These are phyloP conservation scores for Psidium friedrichsthalianum DNA, from an alignment of 345 rosid species.

Conservation along the genomic window DNA sequence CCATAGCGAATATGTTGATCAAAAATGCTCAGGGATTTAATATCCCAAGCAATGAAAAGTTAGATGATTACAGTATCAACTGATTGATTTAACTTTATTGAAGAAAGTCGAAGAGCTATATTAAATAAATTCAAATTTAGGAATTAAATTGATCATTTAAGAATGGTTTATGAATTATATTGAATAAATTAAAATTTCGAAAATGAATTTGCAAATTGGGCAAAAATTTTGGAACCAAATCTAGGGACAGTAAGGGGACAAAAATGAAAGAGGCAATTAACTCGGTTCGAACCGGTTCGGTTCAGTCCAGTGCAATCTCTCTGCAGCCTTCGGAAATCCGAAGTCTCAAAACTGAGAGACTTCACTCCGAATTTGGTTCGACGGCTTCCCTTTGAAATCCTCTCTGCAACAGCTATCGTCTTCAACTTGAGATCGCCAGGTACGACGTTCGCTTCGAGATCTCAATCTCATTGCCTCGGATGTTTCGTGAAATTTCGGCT, in stretches of 20 bases:
- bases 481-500: background rate
- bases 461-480: background rate
- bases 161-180: background rate
- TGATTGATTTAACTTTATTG: too few relatives aligned
- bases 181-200: background rate
- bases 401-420: background rate
- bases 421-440: background rate
- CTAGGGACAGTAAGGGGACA: background rate
- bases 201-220: background rate
- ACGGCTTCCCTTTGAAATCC: background rate
- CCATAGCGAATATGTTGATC: too few relatives aligned
- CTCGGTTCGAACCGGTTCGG: background rate
- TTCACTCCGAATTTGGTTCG: background rate
- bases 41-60: too few relatives aligned
- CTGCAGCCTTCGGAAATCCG: background rate
- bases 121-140: too few relatives aligned
- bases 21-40: too few relatives aligned
- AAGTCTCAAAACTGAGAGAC: background rate
- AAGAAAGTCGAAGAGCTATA: too few relatives aligned
- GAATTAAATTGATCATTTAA: too few relatives aligned
- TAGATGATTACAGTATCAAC: too few relatives aligned
- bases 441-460: background rate
- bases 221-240: background rate
- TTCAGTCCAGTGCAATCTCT: background rate
- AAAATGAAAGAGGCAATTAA: background rate